Base-by-base conservation (phyloP, 345 rosid genomes). In the Arabidopsis suecica region DNA sequence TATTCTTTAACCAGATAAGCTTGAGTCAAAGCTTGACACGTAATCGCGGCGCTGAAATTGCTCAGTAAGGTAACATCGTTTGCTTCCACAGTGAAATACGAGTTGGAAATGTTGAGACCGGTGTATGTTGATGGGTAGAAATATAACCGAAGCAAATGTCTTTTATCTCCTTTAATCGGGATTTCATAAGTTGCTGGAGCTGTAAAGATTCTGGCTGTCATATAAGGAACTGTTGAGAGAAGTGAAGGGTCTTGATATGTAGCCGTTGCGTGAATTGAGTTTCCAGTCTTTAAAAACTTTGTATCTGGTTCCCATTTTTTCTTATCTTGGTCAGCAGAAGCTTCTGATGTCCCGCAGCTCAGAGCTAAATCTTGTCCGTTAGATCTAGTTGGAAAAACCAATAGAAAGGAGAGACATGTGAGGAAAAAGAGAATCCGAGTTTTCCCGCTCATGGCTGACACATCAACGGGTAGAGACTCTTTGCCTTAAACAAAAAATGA, bases 41-140 rank as follows among this genome's bases (percentile, higher is more conserved):
- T 89, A 40, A 86, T 81, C 1, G 83, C 23, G 2, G 92, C 90
- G 30, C 97, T 95, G 50, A 92, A 95, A 79, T 92, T 92, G 73
- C 72, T 83, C 73, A 92, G 20, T 4, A 92, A 82, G 32, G 82
- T 80, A 50, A 90, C 65, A 8, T 82, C 86, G 6, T 68, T 81
- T 0, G 93, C 87, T 2, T 30, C 55, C 41, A 86, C 93, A 0
- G 85, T 75, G 81, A 95, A 89, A 76, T 80, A 95, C 0, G 96
- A 85, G 20, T 85, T 69, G 3, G 82, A 48, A 47, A 88, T 70
- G 42, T 85, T 72, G 44, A 84, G 81, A 16, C 81, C 72, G 0
- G 78, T 79, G 56, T 92, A 90, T 8, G 75, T 70, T 6, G 96
- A 65, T 5, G 97, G 93, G 64, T 90, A 89, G 56, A 95, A 92